These are phyloP conservation scores for Penicillium paradoxum DNA, from an alignment of 495 filamentous ascomycete genomes.

Conservation along the genomic window DNA sequence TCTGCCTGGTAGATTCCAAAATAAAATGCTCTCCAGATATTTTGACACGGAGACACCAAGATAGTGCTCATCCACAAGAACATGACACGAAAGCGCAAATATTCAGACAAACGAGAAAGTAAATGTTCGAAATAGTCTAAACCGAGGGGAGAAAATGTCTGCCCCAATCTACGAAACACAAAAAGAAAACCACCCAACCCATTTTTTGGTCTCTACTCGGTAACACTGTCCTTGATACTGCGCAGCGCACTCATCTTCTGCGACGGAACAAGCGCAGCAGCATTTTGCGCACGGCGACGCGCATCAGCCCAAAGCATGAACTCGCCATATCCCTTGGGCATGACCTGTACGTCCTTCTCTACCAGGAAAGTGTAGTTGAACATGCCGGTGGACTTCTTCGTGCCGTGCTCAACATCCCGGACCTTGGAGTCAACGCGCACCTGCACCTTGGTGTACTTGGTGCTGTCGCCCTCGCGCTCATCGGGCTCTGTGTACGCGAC, in stretches of 20 bases:
- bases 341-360: slow-evolving; percentile 63
- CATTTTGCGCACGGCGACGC: slow-evolving; percentile 51
- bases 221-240: slow-evolving; percentile 42
- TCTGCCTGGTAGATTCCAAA: too few relatives aligned
- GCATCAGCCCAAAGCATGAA: slow-evolving; percentile 80
- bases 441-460: slow-evolving; percentile 62
- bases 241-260: slow-evolving; percentile 37
- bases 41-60: too few relatives aligned
- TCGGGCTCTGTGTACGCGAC: slow-evolving; percentile 74
- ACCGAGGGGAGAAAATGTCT: background rate
- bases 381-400: slow-evolving; percentile 68
- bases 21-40: too few relatives aligned
- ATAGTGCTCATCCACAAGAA: too few relatives aligned
- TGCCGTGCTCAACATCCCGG: slow-evolving; percentile 70
- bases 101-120: too few relatives aligned
- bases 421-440: slow-evolving; percentile 75
- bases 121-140: background rate
- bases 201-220: slow-evolving; percentile 33
- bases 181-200: background rate
- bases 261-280: slow-evolving; percentile 30
- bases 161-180: background rate
- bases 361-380: slow-evolving; percentile 86
- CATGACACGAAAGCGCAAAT: too few relatives aligned
- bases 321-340: slow-evolving; percentile 70
- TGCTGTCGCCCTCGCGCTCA: slow-evolving; percentile 28